These are phyloP conservation scores for Psophocarpus tetragonolobus DNA, from an alignment of 306 rosid genomes.

Conservation along the genomic window DNA sequence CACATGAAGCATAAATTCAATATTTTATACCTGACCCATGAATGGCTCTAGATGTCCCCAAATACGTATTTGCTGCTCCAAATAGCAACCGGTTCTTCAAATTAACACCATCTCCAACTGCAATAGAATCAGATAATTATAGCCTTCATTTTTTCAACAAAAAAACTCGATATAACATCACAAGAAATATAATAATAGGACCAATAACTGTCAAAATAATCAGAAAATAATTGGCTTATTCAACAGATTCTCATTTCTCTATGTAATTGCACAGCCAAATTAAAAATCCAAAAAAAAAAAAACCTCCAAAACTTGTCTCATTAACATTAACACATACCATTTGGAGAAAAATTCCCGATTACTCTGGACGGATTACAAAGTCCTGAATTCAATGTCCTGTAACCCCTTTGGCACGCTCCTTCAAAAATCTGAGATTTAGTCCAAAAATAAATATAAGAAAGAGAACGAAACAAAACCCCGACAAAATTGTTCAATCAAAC, in stretches of 20 bases:
- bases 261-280: not conserved
- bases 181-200: not conserved
- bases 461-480: not conserved
- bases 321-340: constrained; percentile 44
- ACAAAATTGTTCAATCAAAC: not conserved
- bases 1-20: not conserved
- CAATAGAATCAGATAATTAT: not conserved
- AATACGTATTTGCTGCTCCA: constrained; percentile 53
- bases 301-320: not conserved
- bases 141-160: not conserved
- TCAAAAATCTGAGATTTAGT: constrained; percentile 50
- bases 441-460: not conserved
- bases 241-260: not conserved
- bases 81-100: constrained; percentile 51
- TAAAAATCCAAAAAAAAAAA: not conserved
- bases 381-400: constrained; percentile 52
- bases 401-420: constrained; percentile 46
- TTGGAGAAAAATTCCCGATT: constrained; percentile 39
- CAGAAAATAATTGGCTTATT: not conserved
- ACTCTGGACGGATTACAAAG: constrained; percentile 41
- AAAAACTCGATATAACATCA: not conserved
- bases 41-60: constrained; percentile 55
- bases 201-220: not conserved
- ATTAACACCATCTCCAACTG: constrained; percentile 40
- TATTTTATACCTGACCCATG: constrained; percentile 77